Conservation (phyloP, 2,329 filamentous ascomycete genomes). For the Ophiostoma ulmi region DNA sequence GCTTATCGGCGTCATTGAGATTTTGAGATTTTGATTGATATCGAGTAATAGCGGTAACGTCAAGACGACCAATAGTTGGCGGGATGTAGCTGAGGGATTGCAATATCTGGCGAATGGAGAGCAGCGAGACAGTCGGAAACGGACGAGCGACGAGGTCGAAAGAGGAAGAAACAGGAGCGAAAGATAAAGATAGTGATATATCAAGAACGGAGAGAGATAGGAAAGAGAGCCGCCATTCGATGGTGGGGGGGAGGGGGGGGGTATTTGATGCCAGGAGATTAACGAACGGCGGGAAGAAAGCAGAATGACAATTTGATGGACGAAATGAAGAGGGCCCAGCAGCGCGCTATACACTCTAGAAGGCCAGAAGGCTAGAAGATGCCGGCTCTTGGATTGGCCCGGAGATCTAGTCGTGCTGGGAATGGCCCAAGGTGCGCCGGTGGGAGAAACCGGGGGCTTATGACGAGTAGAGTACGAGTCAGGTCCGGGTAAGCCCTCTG, state of each 20-base stretch:
- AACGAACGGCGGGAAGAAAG: neutral
- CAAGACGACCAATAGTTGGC: constrained; percentile 21
- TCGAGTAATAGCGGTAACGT: constrained; percentile 16
- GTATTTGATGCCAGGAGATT: constrained; percentile 3
- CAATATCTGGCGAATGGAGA: neutral
- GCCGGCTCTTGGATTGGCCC: constrained; percentile 23
- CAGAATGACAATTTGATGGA: constrained; percentile 3
- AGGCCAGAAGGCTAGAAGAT: constrained; percentile 17
- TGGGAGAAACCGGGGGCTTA: constrained; percentile 23
- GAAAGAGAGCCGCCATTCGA: constrained; percentile 13
- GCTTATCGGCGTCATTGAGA: constrained; percentile 54
- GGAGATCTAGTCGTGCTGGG: constrained; percentile 14
- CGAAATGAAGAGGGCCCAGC: neutral
- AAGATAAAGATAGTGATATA: constrained; percentile 24
- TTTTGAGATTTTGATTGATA: constrained; percentile 34
- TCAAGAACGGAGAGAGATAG: constrained; percentile 20
- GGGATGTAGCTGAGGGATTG: constrained; percentile 20
- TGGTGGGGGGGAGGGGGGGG: constrained; percentile 18
- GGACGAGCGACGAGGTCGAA: constrained; percentile 11
- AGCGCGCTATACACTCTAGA: neutral
- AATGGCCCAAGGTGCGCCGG: neutral
- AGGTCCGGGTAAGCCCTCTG: constrained; percentile 17
- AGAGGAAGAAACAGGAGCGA: constrained; percentile 9
- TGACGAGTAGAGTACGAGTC: constrained; percentile 13
- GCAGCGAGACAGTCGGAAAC: neutral